Evolutionary conservation across 1,139 yeast species (phyloP), one percentile per base, ranked within the genome.

Genomic region (Scheffersomyces parashehatae): DNA sequence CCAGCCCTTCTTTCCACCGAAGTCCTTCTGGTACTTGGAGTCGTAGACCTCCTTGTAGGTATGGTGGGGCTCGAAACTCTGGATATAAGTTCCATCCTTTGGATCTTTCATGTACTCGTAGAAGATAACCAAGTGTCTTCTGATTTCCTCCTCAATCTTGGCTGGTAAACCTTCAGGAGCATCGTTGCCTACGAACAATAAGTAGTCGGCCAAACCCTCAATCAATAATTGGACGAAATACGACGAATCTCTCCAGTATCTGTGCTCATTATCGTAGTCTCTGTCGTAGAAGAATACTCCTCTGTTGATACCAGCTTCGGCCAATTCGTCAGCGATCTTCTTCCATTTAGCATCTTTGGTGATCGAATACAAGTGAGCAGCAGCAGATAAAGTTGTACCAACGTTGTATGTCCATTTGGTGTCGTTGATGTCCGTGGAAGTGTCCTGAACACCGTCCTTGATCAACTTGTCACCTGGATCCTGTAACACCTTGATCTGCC

Each of bases 371-470:
- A 85, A 64, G 52, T 75, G 67, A 8, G 79, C 61, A 5, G 81
- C 73, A 1, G 83, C 80, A 8, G 85, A 77, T 36, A 84, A 56
- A 0, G 88, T 80, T 4, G 85, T 76, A 13, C 91, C 90, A 28
- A 81, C 75, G 62, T 84, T 84, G 61, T 85, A 85, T n/a, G 86
- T 75, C 82, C 85, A 82, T 60, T 84, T 83, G 48, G 75, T 74
- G 20, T 69, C 68, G 52, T 81, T 77, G 6, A 74, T 66, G 24
- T 67, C 62, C 28, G 71, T 73, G 20, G 72, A 68, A 36, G 76
- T 75, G 43, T 70, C 70, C 40, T 79, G 83, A 39, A 82, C 69
- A 38, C 90, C 90, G 59, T 84, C 91, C 61, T 67, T 68, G 42
- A 84, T 79, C 50, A 83, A 70, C 46, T 79, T 75, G 60, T 82